A percentile compares a stretch with the other conserved stretches of the same genome.
Conservation (phyloP, 495 filamentous ascomycete genomes). For the Ascodesmis nigricans region DNA sequence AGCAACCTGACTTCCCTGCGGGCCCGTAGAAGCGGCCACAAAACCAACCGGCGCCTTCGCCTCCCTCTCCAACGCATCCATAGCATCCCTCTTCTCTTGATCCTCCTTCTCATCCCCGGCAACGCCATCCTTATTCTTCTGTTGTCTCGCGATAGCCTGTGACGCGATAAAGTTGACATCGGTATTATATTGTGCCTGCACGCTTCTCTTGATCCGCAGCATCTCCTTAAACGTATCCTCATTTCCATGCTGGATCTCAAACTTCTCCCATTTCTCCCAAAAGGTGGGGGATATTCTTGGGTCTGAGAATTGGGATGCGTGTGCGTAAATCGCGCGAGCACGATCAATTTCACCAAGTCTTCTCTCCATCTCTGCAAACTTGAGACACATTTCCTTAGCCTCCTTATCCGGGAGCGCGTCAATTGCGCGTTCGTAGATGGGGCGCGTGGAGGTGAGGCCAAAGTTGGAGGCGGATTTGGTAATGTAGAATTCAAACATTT, state of each 20-base stretch:
- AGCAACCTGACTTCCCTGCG: constrained; percentile 46
- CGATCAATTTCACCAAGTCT: constrained; percentile 90
- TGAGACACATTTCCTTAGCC: constrained; percentile 93
- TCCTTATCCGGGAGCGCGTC: constrained; percentile 78
- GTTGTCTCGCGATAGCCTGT: constrained; percentile 69
- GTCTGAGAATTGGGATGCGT: constrained; percentile 93
- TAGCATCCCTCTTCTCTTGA: constrained; percentile 48
- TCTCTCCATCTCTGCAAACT: constrained; percentile 98
- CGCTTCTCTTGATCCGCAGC: constrained; percentile 89
- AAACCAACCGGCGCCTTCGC: constrained; percentile 78
- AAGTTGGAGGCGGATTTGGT: constrained; percentile 98
- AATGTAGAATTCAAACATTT: constrained; percentile 99
- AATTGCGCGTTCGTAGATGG: constrained; percentile 92
- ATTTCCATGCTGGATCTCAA: constrained; percentile 94
- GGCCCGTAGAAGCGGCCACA: constrained; percentile 61
- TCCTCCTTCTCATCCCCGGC: constrained; percentile 28
- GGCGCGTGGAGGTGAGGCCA: constrained; percentile 79
- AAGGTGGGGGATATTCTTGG: constrained; percentile 71
- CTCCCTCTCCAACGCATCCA: constrained; percentile 77
- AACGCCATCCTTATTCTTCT: constrained; percentile 27
- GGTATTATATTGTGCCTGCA: constrained; percentile 93
- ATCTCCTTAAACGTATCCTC: constrained; percentile 99
- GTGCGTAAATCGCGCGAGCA: constrained; percentile 82
- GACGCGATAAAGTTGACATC: constrained; percentile 98
- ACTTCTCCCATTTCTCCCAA: constrained; percentile 92